A percentile compares a stretch with the other conserved stretches of the same genome.
Evolutionary conservation across 2,329 filamentous ascomycete genomes (phyloP).

Genomic region (Fusarium gaditjirri): DNA sequence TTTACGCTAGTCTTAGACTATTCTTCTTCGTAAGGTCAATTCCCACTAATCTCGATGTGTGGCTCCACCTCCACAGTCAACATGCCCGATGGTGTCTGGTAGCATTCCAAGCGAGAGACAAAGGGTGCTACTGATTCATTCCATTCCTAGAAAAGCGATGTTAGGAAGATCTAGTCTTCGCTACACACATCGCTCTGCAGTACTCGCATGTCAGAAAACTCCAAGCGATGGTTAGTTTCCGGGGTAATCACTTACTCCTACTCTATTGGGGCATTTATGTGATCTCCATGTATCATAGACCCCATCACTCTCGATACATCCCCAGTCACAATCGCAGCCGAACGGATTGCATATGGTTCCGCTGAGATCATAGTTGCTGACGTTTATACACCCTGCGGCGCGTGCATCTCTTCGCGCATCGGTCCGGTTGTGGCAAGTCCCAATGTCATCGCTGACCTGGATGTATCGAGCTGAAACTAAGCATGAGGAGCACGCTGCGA

Average conservation of each 20-base stretch:
- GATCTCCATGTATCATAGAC: background rate
- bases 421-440: background rate
- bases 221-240: accelerated
- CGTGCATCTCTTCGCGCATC: background rate
- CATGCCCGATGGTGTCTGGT: background rate
- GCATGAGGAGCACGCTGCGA: accelerated
- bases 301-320: slow-evolving; percentile 1
- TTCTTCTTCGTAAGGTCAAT: background rate
- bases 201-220: accelerated
- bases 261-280: background rate
- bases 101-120: background rate
- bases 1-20: background rate
- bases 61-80: background rate
- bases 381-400: background rate
- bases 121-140: background rate
- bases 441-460: background rate
- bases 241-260: background rate
- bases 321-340: background rate
- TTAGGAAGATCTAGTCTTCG: accelerated
- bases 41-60: background rate
- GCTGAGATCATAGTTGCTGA: background rate
- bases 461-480: background rate
- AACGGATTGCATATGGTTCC: background rate
- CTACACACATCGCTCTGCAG: background rate
- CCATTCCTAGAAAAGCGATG: accelerated